A percentile compares a stretch with the other conserved stretches of the same genome.
These are phyloP conservation scores for Anthracocystis setariae DNA, from an alignment of 1,284 basidiomycete genomes.

Conservation along the genomic window DNA sequence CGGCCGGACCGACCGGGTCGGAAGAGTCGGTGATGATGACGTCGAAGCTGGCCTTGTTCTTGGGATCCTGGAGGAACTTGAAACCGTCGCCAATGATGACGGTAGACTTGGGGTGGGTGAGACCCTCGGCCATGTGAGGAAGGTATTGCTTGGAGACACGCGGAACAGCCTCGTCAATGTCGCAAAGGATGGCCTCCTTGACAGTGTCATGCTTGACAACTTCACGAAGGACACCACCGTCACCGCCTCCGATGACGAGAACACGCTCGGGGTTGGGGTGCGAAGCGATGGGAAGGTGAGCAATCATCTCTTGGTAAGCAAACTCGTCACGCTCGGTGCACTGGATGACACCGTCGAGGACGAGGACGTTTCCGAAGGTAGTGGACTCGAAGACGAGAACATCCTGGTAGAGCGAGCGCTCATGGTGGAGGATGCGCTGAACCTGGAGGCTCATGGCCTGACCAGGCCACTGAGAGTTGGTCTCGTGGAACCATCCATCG, in stretches of 20 bases:
- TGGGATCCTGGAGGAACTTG: conserved; percentile 91
- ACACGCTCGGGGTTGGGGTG: conserved; percentile 97
- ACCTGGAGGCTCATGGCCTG: conserved; percentile 72
- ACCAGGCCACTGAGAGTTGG: conserved; percentile 95
- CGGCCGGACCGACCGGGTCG: conserved; percentile 95
- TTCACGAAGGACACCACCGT: conserved; percentile 83
- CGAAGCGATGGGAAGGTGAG: conserved; percentile 91
- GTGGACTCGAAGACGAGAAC: conserved; percentile 69
- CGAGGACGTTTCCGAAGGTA: conserved; percentile 81
- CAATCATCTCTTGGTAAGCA: conserved; percentile 99
- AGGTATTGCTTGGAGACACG: conserved; percentile 93
- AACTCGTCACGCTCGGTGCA: conserved; percentile 98
- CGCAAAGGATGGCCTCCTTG: conserved; percentile 91
- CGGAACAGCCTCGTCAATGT: conserved; percentile 98
- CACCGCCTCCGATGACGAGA: conserved; percentile 93
- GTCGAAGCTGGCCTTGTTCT: conserved; percentile 81
- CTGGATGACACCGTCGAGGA: conserved; percentile 95
- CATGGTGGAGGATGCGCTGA: conserved; percentile 92
- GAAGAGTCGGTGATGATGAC: conserved; percentile 98
- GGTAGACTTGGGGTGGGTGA: conserved; percentile 83
- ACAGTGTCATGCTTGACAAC: conserved; percentile 93
- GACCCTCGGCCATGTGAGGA: conserved; percentile 90
- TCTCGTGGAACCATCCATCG: conserved; percentile 98
- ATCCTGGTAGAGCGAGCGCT: conserved; percentile 91
- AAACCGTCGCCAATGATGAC: conserved; percentile 96